Base-by-base conservation (phyloP, 2,329 filamentous ascomycete genomes). In the Exophiala oligosperma region DNA sequence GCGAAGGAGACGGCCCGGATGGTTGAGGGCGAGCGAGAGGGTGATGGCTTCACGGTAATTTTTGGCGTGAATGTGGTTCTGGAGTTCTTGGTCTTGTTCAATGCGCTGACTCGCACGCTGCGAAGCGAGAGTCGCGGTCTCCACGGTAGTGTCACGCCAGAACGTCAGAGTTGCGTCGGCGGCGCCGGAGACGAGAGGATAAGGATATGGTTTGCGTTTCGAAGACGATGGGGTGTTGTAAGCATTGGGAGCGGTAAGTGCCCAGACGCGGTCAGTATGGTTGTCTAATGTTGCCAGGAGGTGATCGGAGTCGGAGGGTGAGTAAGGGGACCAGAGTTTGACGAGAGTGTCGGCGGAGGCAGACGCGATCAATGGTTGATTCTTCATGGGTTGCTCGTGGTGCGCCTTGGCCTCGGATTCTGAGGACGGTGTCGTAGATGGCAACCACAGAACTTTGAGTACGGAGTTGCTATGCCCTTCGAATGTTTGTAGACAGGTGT, bases 381-480 rank as follows among this genome's bases (percentile, higher is more conserved):
- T 64, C 26, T 57, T 51, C 26, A 44, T 49, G 6, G 46, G 50
- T 14, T 54, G 57, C n/a, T 66, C 68, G 28, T 67, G 61, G 24
- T 68, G 63, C 21, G 68, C 61, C 29, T 69, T 61, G 23, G 72
- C 69, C 9, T 72, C 72, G 4, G 71, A 68, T 8, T 73, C 70
- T n/a, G 67, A 67, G 48, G 71, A 70, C 32, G 72, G 69, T 44
- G 75, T 66, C 11, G 73, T 67, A 4, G 81, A 77, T 1, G 84
- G 83, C 3, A 99, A 80, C 94, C 94, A 99, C 2, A 90, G 84
- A 2, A 96, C 90, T 75, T 97, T 97, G 32, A 99, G 79, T 2
- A 99, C 90, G 67, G 90, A 96, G 76, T 97, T 95, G 4, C 92
- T 93, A 73, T 99, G 94, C 0, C 94, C 94, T 74, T 99, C 95